These are phyloP conservation scores for Immersiella caudata DNA, from an alignment of 495 filamentous ascomycete species.

Conservation along the genomic window DNA sequence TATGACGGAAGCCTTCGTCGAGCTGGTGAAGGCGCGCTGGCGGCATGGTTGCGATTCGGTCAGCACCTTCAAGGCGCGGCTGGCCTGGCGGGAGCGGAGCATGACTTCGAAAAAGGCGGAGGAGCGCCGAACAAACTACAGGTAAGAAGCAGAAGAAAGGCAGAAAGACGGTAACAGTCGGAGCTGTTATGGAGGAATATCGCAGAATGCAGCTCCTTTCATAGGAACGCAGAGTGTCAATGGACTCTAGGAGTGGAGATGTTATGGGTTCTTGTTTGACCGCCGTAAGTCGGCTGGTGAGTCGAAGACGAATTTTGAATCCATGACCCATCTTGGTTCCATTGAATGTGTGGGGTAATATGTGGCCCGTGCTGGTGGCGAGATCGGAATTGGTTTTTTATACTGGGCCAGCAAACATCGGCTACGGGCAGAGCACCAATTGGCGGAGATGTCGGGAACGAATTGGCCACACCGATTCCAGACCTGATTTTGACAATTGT, in stretches of 20 bases:
- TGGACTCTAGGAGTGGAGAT: slow-evolving; percentile 20
- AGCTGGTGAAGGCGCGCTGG: slow-evolving; percentile 34
- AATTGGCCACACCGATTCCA: slow-evolving; percentile 12
- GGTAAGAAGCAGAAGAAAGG: slow-evolving; percentile 25
- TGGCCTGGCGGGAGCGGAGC: slow-evolving; percentile 47
- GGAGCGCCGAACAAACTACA: slow-evolving; percentile 17
- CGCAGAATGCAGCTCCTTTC: slow-evolving; percentile 17
- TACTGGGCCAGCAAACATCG: background rate
- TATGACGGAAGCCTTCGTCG: slow-evolving; percentile 31
- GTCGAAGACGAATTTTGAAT: slow-evolving; percentile 22
- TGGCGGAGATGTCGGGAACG: background rate
- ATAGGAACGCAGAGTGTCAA: slow-evolving; percentile 27
- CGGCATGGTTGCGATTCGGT: slow-evolving; percentile 40
- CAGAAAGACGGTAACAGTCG: slow-evolving; percentile 14
- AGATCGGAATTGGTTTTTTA: slow-evolving; percentile 11
- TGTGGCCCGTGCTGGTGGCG: slow-evolving; percentile 6
- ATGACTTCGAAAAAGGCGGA: slow-evolving; percentile 33
- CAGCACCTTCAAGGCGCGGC: slow-evolving; percentile 48
- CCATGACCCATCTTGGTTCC: slow-evolving; percentile 27
- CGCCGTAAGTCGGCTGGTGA: background rate
- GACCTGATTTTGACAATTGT: background rate
- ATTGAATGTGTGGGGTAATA: slow-evolving; percentile 8
- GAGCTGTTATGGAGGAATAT: slow-evolving; percentile 24
- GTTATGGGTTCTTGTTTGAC: slow-evolving; percentile 13
- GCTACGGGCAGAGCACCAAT: background rate